These are phyloP conservation scores for Marasmius oreades DNA, from an alignment of 1,284 basidiomycete genomes.

Conservation along the genomic window DNA sequence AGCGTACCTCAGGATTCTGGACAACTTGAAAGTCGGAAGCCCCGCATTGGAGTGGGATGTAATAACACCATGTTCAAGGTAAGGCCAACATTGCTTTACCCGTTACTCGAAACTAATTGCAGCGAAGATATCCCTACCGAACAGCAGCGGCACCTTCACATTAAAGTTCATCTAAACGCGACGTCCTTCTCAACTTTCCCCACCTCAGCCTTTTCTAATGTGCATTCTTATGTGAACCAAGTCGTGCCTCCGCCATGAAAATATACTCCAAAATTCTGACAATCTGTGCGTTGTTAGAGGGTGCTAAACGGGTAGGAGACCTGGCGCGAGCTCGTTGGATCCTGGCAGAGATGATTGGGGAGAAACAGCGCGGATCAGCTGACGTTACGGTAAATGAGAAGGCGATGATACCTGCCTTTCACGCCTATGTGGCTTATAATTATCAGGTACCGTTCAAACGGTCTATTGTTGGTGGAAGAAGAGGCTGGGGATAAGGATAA, in stretches of 20 bases:
- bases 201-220: slow-evolving; percentile 48
- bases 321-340: slow-evolving; percentile 86
- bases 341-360: slow-evolving; percentile 77
- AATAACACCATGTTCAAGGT: slow-evolving; percentile 43
- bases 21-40: slow-evolving; percentile 25
- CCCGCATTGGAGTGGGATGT: no score
- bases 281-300: slow-evolving; percentile 84
- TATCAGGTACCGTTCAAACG: slow-evolving; percentile 68
- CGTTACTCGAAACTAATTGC: slow-evolving; percentile 2
- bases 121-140: slow-evolving; percentile 43
- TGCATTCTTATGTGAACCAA: slow-evolving; percentile 64
- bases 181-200: slow-evolving; percentile 43
- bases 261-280: slow-evolving; percentile 65
- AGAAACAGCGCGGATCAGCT: slow-evolving; percentile 14
- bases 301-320: slow-evolving; percentile 85
- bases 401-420: slow-evolving; percentile 82
- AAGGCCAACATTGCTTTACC: slow-evolving; percentile 11
- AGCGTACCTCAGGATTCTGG: slow-evolving; percentile 29
- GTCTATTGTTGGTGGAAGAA: slow-evolving; percentile 34
- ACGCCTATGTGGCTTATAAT: slow-evolving; percentile 86
- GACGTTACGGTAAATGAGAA: slow-evolving; percentile 58
- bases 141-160: slow-evolving; percentile 61
- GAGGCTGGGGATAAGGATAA: slow-evolving; percentile 14
- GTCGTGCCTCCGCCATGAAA: slow-evolving; percentile 57
- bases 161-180: slow-evolving; percentile 55